phyloP scores from a whole-genome alignment of 352 stramenopile species.

The Phytophthora vignae region DNA sequence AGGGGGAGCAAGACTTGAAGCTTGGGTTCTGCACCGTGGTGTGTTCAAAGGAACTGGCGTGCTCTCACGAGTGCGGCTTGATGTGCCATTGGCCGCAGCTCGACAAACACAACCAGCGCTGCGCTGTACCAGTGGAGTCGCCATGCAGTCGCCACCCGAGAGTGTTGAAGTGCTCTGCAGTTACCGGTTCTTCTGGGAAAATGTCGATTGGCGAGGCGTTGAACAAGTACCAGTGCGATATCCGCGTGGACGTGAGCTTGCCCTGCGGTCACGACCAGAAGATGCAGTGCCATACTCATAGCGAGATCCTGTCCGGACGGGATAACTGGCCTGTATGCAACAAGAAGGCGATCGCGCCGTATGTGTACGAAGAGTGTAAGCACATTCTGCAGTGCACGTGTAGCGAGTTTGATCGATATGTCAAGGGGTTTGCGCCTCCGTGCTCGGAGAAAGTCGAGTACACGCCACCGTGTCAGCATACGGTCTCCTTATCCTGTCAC shows the following conservation, averaged over 20 bases:
- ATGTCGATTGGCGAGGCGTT: conserved; percentile 54
- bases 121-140: conserved; percentile 63
- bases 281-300: conserved; percentile 58
- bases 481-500: conserved; percentile 67
- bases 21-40: conserved; percentile 82
- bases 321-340: conserved; percentile 61
- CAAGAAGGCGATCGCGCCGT: conserved; percentile 65
- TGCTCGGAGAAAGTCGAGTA: conserved; percentile 73
- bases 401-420: conserved; percentile 65
- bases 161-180: conserved; percentile 54
- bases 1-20: conserved; percentile 52
- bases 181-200: conserved; percentile 38
- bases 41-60: conserved; percentile 65
- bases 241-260: conserved; percentile 60
- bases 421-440: conserved; percentile 43
- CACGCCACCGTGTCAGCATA: conserved; percentile 71
- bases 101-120: conserved; percentile 65
- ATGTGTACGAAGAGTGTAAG: conserved; percentile 76
- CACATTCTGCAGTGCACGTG: conserved; percentile 73
- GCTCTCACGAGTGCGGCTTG: conserved; percentile 71
- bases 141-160: conserved; percentile 68
- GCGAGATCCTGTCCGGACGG: conserved; percentile 45
- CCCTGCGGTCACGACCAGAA: conserved; percentile 70
- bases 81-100: conserved; percentile 77
- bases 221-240: conserved; percentile 61